These are phyloP conservation scores for Starmerella riodocensis DNA, from an alignment of 805 yeast species.

Conservation along the genomic window DNA sequence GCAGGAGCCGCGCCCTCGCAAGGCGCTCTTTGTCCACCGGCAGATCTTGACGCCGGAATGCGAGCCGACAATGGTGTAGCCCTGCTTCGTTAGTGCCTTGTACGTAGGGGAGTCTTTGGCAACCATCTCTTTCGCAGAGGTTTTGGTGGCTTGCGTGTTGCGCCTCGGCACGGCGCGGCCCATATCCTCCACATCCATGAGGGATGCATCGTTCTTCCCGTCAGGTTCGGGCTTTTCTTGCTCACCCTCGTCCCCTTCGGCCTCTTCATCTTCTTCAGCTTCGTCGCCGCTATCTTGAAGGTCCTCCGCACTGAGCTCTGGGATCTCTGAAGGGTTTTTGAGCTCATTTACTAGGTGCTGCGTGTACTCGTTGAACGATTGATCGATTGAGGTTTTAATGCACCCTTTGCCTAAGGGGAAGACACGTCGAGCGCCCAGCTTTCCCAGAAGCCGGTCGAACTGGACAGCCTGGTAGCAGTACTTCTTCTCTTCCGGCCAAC, in stretches of 20 bases:
- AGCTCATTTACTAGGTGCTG: slow-evolving; percentile 45
- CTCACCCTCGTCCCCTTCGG: slow-evolving; percentile 12
- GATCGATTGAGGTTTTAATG: slow-evolving; percentile 48
- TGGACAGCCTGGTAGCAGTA: slow-evolving; percentile 75
- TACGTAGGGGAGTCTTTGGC: slow-evolving; percentile 79
- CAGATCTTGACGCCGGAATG: slow-evolving; percentile 93
- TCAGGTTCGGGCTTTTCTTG: not conserved
- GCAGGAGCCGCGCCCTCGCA: slow-evolving; percentile 89
- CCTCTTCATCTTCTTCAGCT: slow-evolving; percentile 30
- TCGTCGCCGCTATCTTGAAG: slow-evolving; percentile 46
- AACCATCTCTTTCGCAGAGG: slow-evolving; percentile 59
- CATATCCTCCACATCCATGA: slow-evolving; percentile 82
- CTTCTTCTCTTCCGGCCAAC: slow-evolving; percentile 54
- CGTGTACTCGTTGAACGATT: slow-evolving; percentile 54
- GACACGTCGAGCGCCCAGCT: slow-evolving; percentile 73
- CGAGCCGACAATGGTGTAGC: slow-evolving; percentile 82
- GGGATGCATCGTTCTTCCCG: slow-evolving; percentile 19
- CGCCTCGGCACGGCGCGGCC: slow-evolving; percentile 39
- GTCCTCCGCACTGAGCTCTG: slow-evolving; percentile 35
- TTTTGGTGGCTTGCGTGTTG: slow-evolving; percentile 5
- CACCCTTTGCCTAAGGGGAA: slow-evolving; percentile 78
- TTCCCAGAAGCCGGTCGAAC: slow-evolving; percentile 64
- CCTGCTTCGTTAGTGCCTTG: slow-evolving; percentile 80
- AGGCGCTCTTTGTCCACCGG: slow-evolving; percentile 90
- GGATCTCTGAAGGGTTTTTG: slow-evolving; percentile 51